These are phyloP conservation scores for Ganoderma lucidum DNA, from an alignment of 1,284 basidiomycete species.

Conservation along the genomic window DNA sequence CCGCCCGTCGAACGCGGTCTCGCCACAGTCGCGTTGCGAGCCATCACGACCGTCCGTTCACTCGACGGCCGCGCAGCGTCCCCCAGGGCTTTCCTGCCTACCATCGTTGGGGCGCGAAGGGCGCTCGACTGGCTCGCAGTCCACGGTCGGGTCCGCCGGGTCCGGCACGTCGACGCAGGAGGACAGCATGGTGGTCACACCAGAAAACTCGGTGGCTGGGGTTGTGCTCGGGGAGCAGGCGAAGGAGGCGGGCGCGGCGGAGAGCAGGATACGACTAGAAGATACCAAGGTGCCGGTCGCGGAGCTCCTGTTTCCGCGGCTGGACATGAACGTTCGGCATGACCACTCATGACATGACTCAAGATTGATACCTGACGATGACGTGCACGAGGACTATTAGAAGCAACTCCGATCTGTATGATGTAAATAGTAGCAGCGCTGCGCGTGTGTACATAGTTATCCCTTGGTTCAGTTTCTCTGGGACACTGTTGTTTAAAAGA, in stretches of 20 bases:
- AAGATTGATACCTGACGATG: not conserved
- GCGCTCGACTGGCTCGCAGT: slow-evolving; percentile 6
- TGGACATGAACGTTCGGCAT: slow-evolving; percentile 6
- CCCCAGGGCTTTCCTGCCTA: slow-evolving; percentile 6
- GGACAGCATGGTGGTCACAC: slow-evolving; percentile 16
- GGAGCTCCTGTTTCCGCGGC: not conserved
- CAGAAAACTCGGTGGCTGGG: slow-evolving; percentile 9
- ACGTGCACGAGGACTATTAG: slow-evolving; percentile 3
- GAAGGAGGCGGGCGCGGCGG: slow-evolving; percentile 6
- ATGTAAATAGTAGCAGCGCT: slow-evolving; percentile 5
- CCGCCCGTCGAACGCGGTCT: not conserved
- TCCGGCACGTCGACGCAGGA: slow-evolving; percentile 11
- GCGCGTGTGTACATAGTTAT: slow-evolving; percentile 1
- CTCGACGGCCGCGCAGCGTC: not conserved
- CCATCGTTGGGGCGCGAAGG: slow-evolving; percentile 10
- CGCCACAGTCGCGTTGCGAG: not conserved
- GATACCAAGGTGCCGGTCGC: not conserved
- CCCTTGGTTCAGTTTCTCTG: not conserved
- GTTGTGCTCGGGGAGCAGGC: not conserved
- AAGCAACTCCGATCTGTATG: not conserved
- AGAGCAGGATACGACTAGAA: slow-evolving; percentile 2
- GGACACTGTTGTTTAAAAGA: not conserved
- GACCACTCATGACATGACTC: not conserved
- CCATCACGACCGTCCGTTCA: not conserved
- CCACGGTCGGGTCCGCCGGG: not conserved